Conservation (phyloP, 1,139 yeast species). For the Pichia sp. region DNA sequence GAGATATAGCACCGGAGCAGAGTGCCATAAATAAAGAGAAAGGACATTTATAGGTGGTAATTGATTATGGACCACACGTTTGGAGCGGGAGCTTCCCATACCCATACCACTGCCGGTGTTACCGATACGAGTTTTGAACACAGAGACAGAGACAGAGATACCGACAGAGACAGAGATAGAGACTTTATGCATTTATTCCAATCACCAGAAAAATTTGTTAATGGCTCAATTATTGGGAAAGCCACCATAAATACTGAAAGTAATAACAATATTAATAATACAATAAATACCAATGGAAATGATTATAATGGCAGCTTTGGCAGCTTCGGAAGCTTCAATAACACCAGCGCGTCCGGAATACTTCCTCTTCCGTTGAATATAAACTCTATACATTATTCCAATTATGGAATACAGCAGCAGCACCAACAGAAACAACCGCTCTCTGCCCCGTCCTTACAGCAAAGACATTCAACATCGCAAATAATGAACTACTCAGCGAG, state of each 20-base stretch:
- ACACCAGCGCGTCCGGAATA: too few species aligned
- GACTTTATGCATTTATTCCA: background rate
- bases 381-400: background rate
- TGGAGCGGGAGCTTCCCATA: too few species aligned
- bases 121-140: too few species aligned
- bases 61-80: too few species aligned
- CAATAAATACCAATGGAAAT: background rate
- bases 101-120: too few species aligned
- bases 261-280: background rate
- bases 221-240: background rate
- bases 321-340: too few species aligned
- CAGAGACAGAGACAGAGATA: background rate
- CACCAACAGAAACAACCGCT: background rate
- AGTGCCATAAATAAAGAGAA: too few species aligned
- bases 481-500: background rate
- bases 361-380: too few species aligned
- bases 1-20: too few species aligned
- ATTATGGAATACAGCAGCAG: background rate
- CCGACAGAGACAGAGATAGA: background rate
- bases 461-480: constrained; percentile 3
- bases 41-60: too few species aligned
- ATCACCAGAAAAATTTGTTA: background rate
- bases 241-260: background rate
- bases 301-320: background rate
- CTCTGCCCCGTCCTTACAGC: constrained; percentile 5